These are phyloP conservation scores for Saturnispora dispora DNA, from an alignment of 805 yeast species.

Conservation along the genomic window DNA sequence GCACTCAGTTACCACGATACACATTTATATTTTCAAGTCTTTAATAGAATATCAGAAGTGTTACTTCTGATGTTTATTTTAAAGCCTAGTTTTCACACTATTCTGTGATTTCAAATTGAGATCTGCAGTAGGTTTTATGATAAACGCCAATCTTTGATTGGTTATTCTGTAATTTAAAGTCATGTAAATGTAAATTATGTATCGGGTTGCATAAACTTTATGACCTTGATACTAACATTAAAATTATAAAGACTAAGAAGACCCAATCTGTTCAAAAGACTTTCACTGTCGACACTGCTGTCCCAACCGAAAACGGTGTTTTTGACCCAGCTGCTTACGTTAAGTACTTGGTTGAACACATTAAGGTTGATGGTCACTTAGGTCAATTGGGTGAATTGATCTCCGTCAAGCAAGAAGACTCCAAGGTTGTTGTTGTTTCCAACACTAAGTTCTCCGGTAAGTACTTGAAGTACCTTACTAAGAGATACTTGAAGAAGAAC, in stretches of 20 bases:
- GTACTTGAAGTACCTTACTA: slow-evolving; percentile 98
- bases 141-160: neutral
- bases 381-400: slow-evolving; percentile 97
- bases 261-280: slow-evolving; percentile 68
- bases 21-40: slow-evolving; percentile 9
- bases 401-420: slow-evolving; percentile 78
- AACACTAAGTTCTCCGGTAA: slow-evolving; percentile 98
- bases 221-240: slow-evolving; percentile 9
- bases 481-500: slow-evolving; percentile 99
- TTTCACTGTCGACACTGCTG: slow-evolving; percentile 92
- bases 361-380: slow-evolving; percentile 93
- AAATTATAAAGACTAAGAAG: slow-evolving; percentile 54
- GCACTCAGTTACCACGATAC: slow-evolving; percentile 1
- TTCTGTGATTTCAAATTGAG: slow-evolving; percentile 13
- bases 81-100: slow-evolving; percentile 18
- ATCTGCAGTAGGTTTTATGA: slow-evolving; percentile 11
- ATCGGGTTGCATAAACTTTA: neutral
- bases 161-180: slow-evolving; percentile 8
- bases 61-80: slow-evolving; percentile 16
- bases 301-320: slow-evolving; percentile 96
- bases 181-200: neutral
- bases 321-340: slow-evolving; percentile 96
- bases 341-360: slow-evolving; percentile 97
- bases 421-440: slow-evolving; percentile 80
- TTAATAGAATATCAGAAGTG: slow-evolving; percentile 22